A percentile compares a stretch with the other conserved stretches of the same genome.
Conservation (phyloP, 306 rosid genomes). For the Datisca glomerata region DNA sequence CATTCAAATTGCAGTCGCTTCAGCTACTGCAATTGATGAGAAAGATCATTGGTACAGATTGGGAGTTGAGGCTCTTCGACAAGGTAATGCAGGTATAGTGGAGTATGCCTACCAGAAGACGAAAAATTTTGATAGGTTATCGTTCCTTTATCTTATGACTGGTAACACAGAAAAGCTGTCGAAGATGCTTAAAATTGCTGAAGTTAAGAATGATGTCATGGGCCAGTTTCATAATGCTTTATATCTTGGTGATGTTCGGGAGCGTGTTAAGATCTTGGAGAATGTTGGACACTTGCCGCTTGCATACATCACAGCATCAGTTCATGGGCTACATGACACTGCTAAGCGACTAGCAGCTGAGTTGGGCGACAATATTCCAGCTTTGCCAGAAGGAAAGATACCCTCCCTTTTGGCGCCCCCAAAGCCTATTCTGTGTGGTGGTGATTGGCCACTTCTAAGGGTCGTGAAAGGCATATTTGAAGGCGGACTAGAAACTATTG, state of each 20-base stretch:
- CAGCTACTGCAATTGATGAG: conserved; percentile 79
- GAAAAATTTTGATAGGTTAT: conserved; percentile 72
- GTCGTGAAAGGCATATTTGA: conserved; percentile 71
- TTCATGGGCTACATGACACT: conserved; percentile 61
- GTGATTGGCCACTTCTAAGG: conserved; percentile 82
- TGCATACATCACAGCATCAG: conserved; percentile 60
- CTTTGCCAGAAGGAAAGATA: conserved; percentile 44
- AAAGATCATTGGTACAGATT: conserved; percentile 82
- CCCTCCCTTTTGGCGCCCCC: conserved; percentile 69
- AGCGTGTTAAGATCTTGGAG: conserved; percentile 75
- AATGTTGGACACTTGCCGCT: conserved; percentile 73
- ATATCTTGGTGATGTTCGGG: conserved; percentile 60
- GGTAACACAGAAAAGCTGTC: conserved; percentile 71
- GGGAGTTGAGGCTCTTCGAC: conserved; percentile 85
- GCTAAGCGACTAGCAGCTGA: conserved; percentile 64
- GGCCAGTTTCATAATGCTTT: conserved; percentile 89
- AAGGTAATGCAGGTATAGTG: conserved; percentile 76
- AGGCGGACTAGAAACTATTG: conserved; percentile 49
- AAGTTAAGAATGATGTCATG: conserved; percentile 84
- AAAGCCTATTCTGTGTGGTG: conserved; percentile 47
- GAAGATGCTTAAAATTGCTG: conserved; percentile 87
- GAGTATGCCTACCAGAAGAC: conserved; percentile 92
- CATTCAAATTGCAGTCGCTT: conserved; percentile 79
- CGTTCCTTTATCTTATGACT: conserved; percentile 70
- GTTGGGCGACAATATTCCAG: conserved; percentile 63